Evolutionary conservation across 306 rosid genomes (phyloP).

Genomic region (Corylus americana): DNA sequence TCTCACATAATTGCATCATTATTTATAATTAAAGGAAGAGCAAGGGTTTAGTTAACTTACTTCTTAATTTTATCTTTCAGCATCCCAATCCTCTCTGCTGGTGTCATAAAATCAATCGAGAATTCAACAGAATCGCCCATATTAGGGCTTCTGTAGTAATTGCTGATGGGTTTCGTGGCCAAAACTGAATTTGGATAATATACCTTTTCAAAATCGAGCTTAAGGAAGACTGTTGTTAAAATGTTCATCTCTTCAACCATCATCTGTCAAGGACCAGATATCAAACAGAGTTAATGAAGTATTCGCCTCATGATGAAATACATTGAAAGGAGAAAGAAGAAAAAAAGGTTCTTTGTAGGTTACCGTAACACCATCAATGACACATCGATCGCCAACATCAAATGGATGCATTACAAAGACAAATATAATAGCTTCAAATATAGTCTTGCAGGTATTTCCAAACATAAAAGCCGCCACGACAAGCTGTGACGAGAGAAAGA

Average conservation of each 20-base stretch:
- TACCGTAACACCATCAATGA: slow-evolving; percentile 81
- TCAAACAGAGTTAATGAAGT: slow-evolving; percentile 14
- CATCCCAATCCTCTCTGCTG: slow-evolving; percentile 66
- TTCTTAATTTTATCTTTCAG: slow-evolving; percentile 54
- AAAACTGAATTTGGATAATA: slow-evolving; percentile 83
- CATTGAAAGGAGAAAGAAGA: neutral
- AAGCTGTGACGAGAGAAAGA: slow-evolving; percentile 76
- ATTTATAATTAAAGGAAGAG: neutral
- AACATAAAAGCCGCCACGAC: slow-evolving; percentile 76
- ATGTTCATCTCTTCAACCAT: slow-evolving; percentile 96
- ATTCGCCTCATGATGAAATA: neutral
- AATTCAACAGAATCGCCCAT: slow-evolving; percentile 72
- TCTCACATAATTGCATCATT: slow-evolving; percentile 4
- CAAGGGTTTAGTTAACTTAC: slow-evolving; percentile 39
- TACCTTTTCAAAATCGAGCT: slow-evolving; percentile 79
- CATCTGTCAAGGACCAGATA: slow-evolving; percentile 49
- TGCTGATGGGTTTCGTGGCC: slow-evolving; percentile 81
- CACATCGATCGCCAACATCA: slow-evolving; percentile 93
- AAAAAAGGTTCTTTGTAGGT: slow-evolving; percentile 17
- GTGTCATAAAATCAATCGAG: slow-evolving; percentile 65
- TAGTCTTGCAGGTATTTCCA: slow-evolving; percentile 88
- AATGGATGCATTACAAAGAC: slow-evolving; percentile 98
- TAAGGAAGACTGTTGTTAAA: slow-evolving; percentile 82
- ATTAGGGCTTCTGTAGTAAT: slow-evolving; percentile 84
- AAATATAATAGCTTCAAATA: slow-evolving; percentile 82